A percentile compares a stretch with the other conserved stretches of the same genome.
Conservation (phyloP, 2,329 filamentous ascomycete genomes). For the Fusarium setosum region DNA sequence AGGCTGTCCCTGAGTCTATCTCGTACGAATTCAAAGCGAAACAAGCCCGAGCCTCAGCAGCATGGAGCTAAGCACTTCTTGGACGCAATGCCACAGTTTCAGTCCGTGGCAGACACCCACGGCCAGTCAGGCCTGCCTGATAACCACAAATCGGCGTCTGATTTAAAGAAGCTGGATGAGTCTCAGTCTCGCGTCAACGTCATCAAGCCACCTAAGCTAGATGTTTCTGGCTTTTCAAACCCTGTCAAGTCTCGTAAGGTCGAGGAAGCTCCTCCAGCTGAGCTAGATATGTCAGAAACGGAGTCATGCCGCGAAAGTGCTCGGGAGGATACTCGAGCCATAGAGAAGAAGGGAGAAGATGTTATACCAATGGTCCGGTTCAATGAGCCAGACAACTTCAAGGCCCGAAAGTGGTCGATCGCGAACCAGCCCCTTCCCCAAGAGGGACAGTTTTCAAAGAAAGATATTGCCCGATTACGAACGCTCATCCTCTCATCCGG, state of each 20-base stretch:
- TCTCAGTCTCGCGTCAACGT: constrained; percentile 58
- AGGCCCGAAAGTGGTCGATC: constrained; percentile 63
- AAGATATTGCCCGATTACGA: constrained; percentile 84
- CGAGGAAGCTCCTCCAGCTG: constrained; percentile 31
- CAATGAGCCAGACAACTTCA: constrained; percentile 38
- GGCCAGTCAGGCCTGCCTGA: constrained; percentile 23
- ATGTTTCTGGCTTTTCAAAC: constrained; percentile 56
- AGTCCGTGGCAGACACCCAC: constrained; percentile 47
- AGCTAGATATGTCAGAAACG: constrained; percentile 52
- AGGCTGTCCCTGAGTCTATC: constrained; percentile 51
- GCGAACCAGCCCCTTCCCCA: constrained; percentile 55
- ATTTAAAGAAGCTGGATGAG: constrained; percentile 41
- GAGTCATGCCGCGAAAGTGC: constrained; percentile 49
- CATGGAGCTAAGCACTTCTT: constrained; percentile 59
- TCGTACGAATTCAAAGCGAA: constrained; percentile 47
- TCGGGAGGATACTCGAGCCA: constrained; percentile 44
- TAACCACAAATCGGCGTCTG: constrained; percentile 24
- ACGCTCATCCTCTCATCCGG: constrained; percentile 84
- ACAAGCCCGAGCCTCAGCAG: constrained; percentile 45
- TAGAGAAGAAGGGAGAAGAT: constrained; percentile 52
- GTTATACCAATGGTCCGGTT: constrained; percentile 43
- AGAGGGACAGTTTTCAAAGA: constrained; percentile 62
- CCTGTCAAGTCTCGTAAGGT: constrained; percentile 47
- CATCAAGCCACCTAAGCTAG: constrained; percentile 62
- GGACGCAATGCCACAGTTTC: constrained; percentile 64